These are phyloP conservation scores for Myrmaecium sp. DNA, from an alignment of 2,329 filamentous ascomycete genomes.

Conservation along the genomic window DNA sequence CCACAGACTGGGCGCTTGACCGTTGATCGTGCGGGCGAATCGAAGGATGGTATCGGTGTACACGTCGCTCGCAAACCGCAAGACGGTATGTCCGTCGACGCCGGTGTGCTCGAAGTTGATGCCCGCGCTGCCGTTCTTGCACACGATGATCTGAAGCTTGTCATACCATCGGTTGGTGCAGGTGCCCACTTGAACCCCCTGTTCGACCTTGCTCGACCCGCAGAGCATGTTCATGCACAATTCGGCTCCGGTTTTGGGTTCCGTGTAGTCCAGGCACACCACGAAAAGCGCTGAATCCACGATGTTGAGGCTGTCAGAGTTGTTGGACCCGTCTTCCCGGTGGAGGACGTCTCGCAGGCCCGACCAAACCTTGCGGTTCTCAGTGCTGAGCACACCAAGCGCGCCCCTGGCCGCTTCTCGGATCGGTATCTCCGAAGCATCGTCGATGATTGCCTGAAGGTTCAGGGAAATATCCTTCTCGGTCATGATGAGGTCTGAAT, in stretches of 20 bases:
- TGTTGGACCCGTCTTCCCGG: conserved; percentile 75
- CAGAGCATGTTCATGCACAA: conserved; percentile 99
- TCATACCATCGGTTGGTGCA: conserved; percentile 99
- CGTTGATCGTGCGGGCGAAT: conserved; percentile 90
- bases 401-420: conserved; percentile 93
- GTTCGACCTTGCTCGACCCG: conserved; percentile 78
- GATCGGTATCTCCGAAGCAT: conserved; percentile 76
- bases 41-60: conserved; percentile 96
- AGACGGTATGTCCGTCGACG: conserved; percentile 90
- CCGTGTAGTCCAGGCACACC: conserved; percentile 81
- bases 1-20: conserved; percentile 82
- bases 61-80: conserved; percentile 88
- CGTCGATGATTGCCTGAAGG: conserved; percentile 78
- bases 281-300: conserved; percentile 89
- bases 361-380: conserved; percentile 94
- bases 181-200: conserved; percentile 88
- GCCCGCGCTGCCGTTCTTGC: conserved; percentile 93
- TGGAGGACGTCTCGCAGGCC: conserved; percentile 76
- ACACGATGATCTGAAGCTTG: conserved; percentile 97
- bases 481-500: conserved; percentile 90
- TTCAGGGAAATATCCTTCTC: conserved; percentile 89
- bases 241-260: conserved; percentile 61
- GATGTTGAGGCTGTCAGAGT: conserved; percentile 87
- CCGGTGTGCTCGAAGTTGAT: conserved; percentile 99
- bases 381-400: conserved; percentile 81